Conservation (phyloP, 139 green algal genomes). For the Dunaliella sp. region DNA sequence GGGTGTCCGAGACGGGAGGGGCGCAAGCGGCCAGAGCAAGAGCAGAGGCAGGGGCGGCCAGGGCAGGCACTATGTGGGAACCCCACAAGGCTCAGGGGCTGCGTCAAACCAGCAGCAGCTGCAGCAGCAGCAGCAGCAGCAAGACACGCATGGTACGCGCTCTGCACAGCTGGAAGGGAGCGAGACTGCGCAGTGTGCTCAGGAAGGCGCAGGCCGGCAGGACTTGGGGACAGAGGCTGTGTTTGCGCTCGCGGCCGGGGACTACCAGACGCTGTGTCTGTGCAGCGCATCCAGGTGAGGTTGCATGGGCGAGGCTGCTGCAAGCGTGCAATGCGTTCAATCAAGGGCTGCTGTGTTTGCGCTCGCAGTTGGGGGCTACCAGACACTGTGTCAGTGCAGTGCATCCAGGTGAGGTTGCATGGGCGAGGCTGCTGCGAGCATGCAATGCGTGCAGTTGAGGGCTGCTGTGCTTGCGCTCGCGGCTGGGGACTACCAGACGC, state of each 20-base stretch:
- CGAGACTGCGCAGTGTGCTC: no score
- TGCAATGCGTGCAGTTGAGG: no score
- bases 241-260: not conserved
- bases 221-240: not conserved
- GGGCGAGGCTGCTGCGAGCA: no score
- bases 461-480: not conserved
- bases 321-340: no score
- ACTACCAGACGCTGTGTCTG: slow-evolving; percentile 9
- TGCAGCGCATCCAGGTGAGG: not conserved
- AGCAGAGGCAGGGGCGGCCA: not conserved
- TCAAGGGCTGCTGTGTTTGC: slow-evolving; percentile 1
- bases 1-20: not conserved
- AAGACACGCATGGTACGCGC: no score
- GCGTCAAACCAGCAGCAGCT: not conserved
- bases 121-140: not conserved
- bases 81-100: not conserved
- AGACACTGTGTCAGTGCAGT: not conserved
- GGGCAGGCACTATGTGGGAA: not conserved
- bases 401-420: not conserved
- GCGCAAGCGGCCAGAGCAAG: not conserved
- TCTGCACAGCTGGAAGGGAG: no score
- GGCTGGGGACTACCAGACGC: not conserved
- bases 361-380: not conserved
- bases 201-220: no score
- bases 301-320: not conserved